These are phyloP conservation scores for Saposhnikovia divaricata DNA, from an alignment of 129 eudicot genomes.

Conservation along the genomic window DNA sequence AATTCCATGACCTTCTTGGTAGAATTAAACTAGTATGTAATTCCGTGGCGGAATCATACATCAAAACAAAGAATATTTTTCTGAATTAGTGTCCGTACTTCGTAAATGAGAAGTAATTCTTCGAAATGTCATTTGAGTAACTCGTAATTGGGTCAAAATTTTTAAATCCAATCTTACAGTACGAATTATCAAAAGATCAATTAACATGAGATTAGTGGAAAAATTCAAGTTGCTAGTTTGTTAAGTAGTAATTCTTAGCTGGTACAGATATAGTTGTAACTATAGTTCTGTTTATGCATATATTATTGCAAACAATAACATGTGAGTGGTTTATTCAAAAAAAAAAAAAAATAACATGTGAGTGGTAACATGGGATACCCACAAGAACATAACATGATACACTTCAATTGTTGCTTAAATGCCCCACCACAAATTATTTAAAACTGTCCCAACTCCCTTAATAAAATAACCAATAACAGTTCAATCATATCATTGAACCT, in stretches of 20 bases:
- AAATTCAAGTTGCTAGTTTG: too few species aligned
- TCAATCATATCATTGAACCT: neutral
- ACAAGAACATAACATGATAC: neutral
- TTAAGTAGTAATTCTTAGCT: neutral
- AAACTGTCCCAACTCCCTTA: neutral
- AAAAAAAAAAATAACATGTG: neutral
- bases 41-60: too few species aligned
- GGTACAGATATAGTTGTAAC: neutral
- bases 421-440: neutral
- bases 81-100: too few species aligned
- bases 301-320: neutral
- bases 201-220: too few species aligned
- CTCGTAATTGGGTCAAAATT: too few species aligned
- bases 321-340: constrained; percentile 1
- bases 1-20: too few species aligned
- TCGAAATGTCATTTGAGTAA: too few species aligned
- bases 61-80: too few species aligned
- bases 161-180: too few species aligned
- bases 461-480: neutral
- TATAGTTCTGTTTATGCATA: neutral
- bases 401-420: neutral
- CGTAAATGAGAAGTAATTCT: too few species aligned
- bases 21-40: too few species aligned
- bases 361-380: constrained; percentile 4
- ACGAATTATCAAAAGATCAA: too few species aligned